Evolutionary conservation across 2,329 filamentous ascomycete genomes (phyloP), one percentile per base, ranked within the genome.

Genomic region (Fusarium miscanthi): DNA sequence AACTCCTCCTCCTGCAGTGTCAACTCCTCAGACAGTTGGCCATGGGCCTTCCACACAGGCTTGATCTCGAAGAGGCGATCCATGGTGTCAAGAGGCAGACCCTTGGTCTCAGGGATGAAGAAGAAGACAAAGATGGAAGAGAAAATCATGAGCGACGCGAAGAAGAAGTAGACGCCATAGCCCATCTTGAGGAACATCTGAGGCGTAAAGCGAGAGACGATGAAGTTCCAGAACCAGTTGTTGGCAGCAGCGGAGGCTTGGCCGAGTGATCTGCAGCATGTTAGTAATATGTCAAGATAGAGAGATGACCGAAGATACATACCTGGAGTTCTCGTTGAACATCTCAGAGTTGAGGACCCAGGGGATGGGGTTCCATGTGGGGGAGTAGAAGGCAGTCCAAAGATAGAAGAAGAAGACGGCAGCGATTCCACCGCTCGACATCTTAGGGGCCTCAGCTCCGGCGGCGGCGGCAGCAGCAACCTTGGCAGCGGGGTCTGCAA

Each of bases 291-390:
- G 9, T 30, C 21, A 4, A 2, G 0, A 2, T 31, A 3, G n/a
- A 14, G 1, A 1, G 0, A 21, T 2, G 2, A 3, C 0, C 2
- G 1, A 23, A 17, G 19, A 2, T 8, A 63, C 45, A 0, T 40
- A 64, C 61, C 82, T 77, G 3, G 77, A 81, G 81, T 91, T 91
- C 72, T 90, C 87, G 75, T 91, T 88, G 80, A 93, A 94, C 85
- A 94, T 94, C 80, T 94, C 92, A 2, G 86, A 87, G 83, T 93
- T 93, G 76, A 93, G 82, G 11, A 94, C 91, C 92, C 92, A 94
- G 0, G 92, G 92, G 0, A 90, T 92, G 3, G 91, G 91, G 77
- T 93, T 93, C 91, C 91, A 93, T 0, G 88, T 87, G 0, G 88
- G 91, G 0, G 90, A 93, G 82, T 94, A 94, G 78, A 91, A 90